These are phyloP conservation scores for Cladosporium colombiae DNA, from an alignment of 2,329 filamentous ascomycete species.

Conservation along the genomic window DNA sequence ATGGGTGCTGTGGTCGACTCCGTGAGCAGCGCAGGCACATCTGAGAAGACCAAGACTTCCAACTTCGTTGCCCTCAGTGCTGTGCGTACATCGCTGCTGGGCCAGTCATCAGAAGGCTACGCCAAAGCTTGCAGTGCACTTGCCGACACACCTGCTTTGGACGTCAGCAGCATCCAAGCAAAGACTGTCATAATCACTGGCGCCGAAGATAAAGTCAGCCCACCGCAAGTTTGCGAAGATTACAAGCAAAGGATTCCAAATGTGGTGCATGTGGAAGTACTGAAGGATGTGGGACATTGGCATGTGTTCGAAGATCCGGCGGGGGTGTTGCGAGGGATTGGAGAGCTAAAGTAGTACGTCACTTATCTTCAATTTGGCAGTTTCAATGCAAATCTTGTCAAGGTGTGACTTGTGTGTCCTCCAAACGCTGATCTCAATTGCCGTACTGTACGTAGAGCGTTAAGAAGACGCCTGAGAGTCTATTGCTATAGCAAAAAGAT, in stretches of 20 bases:
- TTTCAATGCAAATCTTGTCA: too few relatives aligned
- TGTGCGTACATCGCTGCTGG: not conserved
- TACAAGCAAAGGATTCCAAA: slow-evolving; percentile 26
- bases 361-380: too few relatives aligned
- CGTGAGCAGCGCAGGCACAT: slow-evolving; percentile 42
- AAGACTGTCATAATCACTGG: not conserved
- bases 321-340: slow-evolving; percentile 29
- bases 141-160: not conserved
- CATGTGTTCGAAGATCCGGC: slow-evolving; percentile 51
- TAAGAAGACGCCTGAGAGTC: too few relatives aligned
- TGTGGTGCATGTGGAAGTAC: slow-evolving; percentile 34
- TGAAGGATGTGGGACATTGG: slow-evolving; percentile 53
- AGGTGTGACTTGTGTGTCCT: too few relatives aligned
- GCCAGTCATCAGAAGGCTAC: not conserved
- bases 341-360: too few relatives aligned
- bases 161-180: not conserved
- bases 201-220: not conserved
- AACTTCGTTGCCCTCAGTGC: slow-evolving; percentile 30
- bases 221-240: not conserved
- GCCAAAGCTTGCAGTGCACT: not conserved
- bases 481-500: too few relatives aligned
- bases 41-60: slow-evolving; percentile 38
- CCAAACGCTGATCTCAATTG: too few relatives aligned
- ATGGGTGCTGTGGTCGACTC: slow-evolving; percentile 48
- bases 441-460: too few relatives aligned